Percentiles rank a stretch among this genome's conserved stretches.
phyloP scores from a whole-genome alignment of 768 basidiomycete species.

The Leccinum subtestaceum region DNA sequence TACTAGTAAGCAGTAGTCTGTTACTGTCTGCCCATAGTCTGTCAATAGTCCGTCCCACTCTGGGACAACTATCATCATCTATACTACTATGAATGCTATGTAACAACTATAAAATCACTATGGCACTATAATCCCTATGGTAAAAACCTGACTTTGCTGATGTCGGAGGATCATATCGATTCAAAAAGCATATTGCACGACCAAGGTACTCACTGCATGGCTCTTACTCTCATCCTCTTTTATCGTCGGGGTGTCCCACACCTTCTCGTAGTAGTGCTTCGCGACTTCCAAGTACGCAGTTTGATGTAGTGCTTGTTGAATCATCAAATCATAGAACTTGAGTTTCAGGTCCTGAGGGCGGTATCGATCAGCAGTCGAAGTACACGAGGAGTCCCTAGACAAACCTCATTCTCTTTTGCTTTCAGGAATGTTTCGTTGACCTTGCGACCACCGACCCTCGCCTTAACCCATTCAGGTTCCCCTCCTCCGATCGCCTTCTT shows the following conservation, averaged over 20 bases:
- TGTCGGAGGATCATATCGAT: conserved; percentile 1
- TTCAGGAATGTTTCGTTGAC: conserved; percentile 92
- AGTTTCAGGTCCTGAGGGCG: conserved; percentile 82
- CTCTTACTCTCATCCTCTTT: conserved; percentile 79
- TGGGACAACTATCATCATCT: too few species aligned
- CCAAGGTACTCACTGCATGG: conserved; percentile 48
- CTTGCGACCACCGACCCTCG: conserved; percentile 87
- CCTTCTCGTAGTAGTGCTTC: conserved; percentile 84
- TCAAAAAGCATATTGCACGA: background rate
- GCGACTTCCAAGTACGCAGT: conserved; percentile 89
- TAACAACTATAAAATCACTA: too few species aligned
- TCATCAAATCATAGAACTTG: conserved; percentile 95
- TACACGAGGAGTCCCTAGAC: conserved; percentile 15
- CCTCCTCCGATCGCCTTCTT: conserved; percentile 67
- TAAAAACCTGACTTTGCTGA: too few species aligned
- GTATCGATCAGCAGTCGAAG: background rate
- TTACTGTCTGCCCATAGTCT: too few species aligned
- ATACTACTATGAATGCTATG: too few species aligned
- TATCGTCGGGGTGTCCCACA: conserved; percentile 96
- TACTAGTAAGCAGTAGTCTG: too few species aligned
- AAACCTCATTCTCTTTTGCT: conserved; percentile 82
- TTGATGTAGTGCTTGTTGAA: conserved; percentile 85
- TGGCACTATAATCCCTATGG: too few species aligned
- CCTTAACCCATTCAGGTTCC: conserved; percentile 91
- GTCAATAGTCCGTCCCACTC: too few species aligned